Conservation (phyloP, 148 eudicot species). For the Silene latifolia region DNA sequence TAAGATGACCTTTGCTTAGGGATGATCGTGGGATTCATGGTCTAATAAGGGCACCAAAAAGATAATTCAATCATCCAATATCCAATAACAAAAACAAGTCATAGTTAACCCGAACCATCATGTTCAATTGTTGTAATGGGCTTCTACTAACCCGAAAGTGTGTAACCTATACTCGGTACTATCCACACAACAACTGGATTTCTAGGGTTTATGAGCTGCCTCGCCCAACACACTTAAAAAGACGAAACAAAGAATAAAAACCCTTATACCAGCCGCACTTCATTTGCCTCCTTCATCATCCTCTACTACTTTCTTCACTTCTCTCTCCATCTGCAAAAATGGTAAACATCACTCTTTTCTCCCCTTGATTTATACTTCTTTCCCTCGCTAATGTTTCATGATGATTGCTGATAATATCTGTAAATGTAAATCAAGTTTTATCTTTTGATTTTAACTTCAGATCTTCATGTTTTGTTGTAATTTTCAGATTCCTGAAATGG, state of each 20-base stretch:
- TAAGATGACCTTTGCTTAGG: no score
- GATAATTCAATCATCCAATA: no score
- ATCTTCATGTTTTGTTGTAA: neutral
- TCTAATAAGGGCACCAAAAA: no score
- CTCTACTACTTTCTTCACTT: neutral
- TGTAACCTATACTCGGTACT: no score
- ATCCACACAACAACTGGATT: neutral
- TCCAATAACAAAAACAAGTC: no score
- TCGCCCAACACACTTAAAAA: neutral
- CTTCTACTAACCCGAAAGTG: no score
- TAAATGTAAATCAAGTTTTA: neutral
- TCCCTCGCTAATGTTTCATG: neutral
- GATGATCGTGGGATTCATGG: no score
- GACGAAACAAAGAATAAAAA: neutral
- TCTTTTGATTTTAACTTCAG: neutral
- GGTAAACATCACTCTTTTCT: neutral
- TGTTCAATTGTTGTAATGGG: no score
- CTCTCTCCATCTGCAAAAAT: conserved; percentile 2
- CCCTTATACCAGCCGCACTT: neutral
- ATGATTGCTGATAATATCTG: neutral
- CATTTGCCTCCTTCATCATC: neutral
- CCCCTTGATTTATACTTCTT: neutral
- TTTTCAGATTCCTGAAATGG: neutral
- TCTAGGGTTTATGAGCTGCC: neutral
- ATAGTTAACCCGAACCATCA: no score